Evolutionary conservation across 164 flowering plant genomes (phyloP), one percentile per base, ranked within the genome.

Genomic region (Magnolia kwangsiensis): DNA sequence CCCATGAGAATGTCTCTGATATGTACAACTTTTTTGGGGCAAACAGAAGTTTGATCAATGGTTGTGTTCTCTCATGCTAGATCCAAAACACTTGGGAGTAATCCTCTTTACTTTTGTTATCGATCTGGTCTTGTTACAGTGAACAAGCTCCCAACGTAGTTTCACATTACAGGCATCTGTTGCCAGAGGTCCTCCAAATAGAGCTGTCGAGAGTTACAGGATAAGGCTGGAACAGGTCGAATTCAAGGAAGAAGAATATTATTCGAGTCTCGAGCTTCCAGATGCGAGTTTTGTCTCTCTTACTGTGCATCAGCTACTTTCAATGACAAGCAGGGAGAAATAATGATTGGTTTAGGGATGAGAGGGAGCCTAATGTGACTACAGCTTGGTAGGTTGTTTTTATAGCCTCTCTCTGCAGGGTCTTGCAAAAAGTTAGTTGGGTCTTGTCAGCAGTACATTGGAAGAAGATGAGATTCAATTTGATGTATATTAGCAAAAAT

Each of bases 151-250:
- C 37, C 50, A 20, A 58, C 19, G 11, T 8, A 16, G 67, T 21
- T 3, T 20, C 75, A 65, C 50, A 70, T 73, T 76, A 55, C 85
- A 89, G 91, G 87, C 79, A 8, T 83, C 85, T 4, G 67, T 89
- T 71, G 91, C 91, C 23, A 88, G 69, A 77, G 90, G 89, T 50
- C 88, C 80, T 74, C 92, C 90, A 71, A 83, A 77, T 50, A 78
- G 37, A 19, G 92, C 91, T 3, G 64, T 78, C 2, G 76, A 81
- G 58, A 86, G 81, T 80, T 88, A 81, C 81, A 87, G 77, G 78
- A 75, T 71, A 67, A 84, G 85, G 18, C 69, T 89, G 51, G 73
- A 51, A 27, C 61, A 55, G 24, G 14, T 49, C 2, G 87, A 91
- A 29, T 84, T 85, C 68, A 72, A 64, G n/a, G 84, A 85, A 61